Evolutionary conservation across 345 rosid genomes (phyloP).

Genomic region (Eucalyptus pumila): DNA sequence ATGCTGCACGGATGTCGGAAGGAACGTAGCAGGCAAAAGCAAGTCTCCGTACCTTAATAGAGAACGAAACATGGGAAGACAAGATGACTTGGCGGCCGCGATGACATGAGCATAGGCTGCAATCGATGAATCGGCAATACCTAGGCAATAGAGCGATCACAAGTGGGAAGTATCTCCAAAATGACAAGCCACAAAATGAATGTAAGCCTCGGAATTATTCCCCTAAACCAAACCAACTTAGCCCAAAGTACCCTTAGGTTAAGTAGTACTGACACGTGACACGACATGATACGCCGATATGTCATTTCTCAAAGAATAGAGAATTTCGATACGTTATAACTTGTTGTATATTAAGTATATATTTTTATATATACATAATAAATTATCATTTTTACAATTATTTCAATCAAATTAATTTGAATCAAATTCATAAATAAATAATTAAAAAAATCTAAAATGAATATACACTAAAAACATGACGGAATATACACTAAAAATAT

Average conservation of each 20-base stretch:
- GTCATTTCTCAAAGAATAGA: too few relatives aligned
- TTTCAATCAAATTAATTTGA: too few relatives aligned
- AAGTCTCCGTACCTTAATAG: background rate
- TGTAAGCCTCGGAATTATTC: background rate
- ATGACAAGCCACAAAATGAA: background rate
- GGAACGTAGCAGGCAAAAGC: background rate
- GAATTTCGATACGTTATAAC: too few relatives aligned
- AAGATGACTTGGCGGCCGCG: background rate
- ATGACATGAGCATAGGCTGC: background rate
- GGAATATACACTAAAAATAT: too few relatives aligned
- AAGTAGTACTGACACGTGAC: too few relatives aligned
- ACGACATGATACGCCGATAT: rapidly evolving
- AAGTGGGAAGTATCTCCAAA: background rate
- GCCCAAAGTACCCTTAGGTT: background rate
- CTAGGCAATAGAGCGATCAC: background rate
- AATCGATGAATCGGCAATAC: background rate
- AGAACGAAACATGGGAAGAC: background rate
- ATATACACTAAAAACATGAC: too few relatives aligned
- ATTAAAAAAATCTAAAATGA: too few relatives aligned
- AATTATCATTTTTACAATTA: too few relatives aligned
- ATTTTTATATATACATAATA: too few relatives aligned
- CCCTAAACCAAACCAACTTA: background rate
- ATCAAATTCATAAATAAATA: too few relatives aligned
- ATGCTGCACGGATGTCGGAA: background rate
- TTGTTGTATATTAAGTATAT: too few relatives aligned